Evolutionary conservation across 192 early-diverging fungal genomes (phyloP), one percentile per base, ranked within the genome.

Genomic region (Coemansia aciculifera): DNA sequence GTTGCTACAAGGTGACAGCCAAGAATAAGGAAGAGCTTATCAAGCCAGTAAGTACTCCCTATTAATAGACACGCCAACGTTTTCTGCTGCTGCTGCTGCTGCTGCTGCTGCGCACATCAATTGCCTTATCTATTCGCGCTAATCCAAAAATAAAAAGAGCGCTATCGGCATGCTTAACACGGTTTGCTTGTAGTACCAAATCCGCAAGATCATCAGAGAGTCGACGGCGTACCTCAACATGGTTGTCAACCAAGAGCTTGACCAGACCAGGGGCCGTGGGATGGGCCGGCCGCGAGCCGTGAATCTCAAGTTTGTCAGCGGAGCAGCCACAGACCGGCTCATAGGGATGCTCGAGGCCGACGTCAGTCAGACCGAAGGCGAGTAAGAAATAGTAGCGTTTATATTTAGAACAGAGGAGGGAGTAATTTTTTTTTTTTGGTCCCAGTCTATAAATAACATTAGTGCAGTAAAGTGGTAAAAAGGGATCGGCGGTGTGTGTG

Each of bases 1-100:
- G 80, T 71, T 74, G 68, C 69, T 82, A 77, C 72, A 70, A 68
- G 65, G 65, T 80, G 27, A 80, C 78, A 6, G 59, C 66, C 23
- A 59, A 60, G 36, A n/a, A 60, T 36, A 60, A 60, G 59, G 59
- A 60, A 23, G 59, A 60, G 59, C 59, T 6, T 23, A 38, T 60
- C 59, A 60, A 60, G 59, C 59, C 59, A 38, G 59, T 60, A 60
- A 60, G 59, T 60, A 56, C 0, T 17, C 27, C n/a, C 40, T 67
- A 42, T 43, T 39, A 66, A 66, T 49, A 64, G 46, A 17, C 9
- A 23, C 5, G 46, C 63, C 42, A 43, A 49, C 63, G 63, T 46
- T 64, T 36, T 21, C 12, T 62, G 51, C 13, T 64, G 40, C 44
- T 48, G 21, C 21, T 62, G 51, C 13, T 64, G 40, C 44, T 48